A percentile compares a stretch with the other conserved stretches of the same genome.
These are phyloP conservation scores for Croton laevigatus DNA, from an alignment of 441 rosid species.

Conservation along the genomic window DNA sequence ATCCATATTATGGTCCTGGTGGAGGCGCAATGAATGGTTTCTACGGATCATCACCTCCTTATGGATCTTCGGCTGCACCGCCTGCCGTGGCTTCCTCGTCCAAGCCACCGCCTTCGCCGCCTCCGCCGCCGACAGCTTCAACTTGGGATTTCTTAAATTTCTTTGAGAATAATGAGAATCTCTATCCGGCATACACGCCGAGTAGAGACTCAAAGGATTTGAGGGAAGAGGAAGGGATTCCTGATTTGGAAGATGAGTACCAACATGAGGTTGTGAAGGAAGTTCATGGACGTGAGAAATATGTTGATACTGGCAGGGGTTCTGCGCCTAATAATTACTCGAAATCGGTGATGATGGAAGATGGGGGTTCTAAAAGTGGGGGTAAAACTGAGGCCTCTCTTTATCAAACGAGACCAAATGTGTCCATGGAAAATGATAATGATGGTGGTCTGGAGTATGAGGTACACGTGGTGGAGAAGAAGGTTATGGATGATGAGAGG, in stretches of 20 bases:
- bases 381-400: constrained; percentile 40
- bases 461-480: constrained; percentile 64
- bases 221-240: constrained; percentile 92
- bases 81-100: constrained; percentile 40
- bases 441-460: constrained; percentile 41
- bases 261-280: constrained; percentile 72
- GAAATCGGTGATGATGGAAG: constrained; percentile 32
- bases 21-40: constrained; percentile 30
- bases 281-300: constrained; percentile 53
- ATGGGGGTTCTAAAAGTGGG: constrained; percentile 28
- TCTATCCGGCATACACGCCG: constrained; percentile 46
- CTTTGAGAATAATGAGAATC: constrained; percentile 50
- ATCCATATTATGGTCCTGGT: constrained; percentile 30
- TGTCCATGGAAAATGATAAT: constrained; percentile 34
- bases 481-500: constrained; percentile 51
- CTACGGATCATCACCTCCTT: constrained; percentile 32
- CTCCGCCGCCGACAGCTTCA: constrained; percentile 65
- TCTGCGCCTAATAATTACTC: constrained; percentile 10
- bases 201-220: constrained; percentile 69
- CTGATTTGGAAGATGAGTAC: constrained; percentile 85
- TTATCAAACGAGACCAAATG: constrained; percentile 62
- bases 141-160: constrained; percentile 78
- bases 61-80: constrained; percentile 34
- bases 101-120: constrained; percentile 88
- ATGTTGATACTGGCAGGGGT: constrained; percentile 21